These are phyloP conservation scores for Theobroma cacao DNA, from an alignment of 345 rosid species.

Conservation along the genomic window DNA sequence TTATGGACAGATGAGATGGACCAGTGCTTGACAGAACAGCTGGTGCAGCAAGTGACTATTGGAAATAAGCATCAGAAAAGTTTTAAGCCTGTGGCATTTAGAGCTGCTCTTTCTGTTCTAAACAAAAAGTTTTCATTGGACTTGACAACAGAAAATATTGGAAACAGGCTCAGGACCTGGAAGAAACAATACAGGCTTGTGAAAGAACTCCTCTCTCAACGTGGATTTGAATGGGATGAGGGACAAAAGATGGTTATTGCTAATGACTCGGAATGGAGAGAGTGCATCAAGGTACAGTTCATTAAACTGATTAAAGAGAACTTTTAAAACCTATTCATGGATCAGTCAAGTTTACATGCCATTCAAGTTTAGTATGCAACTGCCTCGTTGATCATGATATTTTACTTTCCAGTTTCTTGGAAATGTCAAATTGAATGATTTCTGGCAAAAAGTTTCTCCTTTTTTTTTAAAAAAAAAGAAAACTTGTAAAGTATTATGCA, in stretches of 20 bases:
- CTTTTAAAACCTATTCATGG: not conserved
- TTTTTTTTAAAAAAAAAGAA: not conserved
- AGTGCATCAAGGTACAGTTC: slow-evolving; percentile 6
- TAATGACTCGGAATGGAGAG: slow-evolving; percentile 16
- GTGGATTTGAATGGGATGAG: slow-evolving; percentile 21
- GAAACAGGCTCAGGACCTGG: slow-evolving; percentile 16
- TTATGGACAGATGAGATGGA: slow-evolving; percentile 16
- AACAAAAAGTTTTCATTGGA: slow-evolving; percentile 14
- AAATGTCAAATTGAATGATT: not conserved
- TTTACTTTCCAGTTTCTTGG: not conserved
- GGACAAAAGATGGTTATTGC: slow-evolving; percentile 16
- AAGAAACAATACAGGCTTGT: slow-evolving; percentile 17
- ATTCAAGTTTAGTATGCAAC: not conserved
- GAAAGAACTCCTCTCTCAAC: slow-evolving; percentile 17
- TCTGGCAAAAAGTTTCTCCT: not conserved
- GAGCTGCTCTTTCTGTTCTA: slow-evolving; percentile 9
- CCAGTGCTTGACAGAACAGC: slow-evolving; percentile 7
- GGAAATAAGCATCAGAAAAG: slow-evolving; percentile 18
- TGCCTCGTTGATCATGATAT: not conserved
- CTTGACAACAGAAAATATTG: slow-evolving; percentile 8
- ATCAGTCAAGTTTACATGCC: not conserved
- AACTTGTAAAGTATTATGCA: not conserved
- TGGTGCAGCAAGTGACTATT: slow-evolving; percentile 8
- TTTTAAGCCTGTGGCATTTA: slow-evolving; percentile 18
- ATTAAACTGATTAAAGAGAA: not conserved